Evolutionary conservation across 768 basidiomycete species (phyloP).

Genomic region (Artomyces pyxidatus): DNA sequence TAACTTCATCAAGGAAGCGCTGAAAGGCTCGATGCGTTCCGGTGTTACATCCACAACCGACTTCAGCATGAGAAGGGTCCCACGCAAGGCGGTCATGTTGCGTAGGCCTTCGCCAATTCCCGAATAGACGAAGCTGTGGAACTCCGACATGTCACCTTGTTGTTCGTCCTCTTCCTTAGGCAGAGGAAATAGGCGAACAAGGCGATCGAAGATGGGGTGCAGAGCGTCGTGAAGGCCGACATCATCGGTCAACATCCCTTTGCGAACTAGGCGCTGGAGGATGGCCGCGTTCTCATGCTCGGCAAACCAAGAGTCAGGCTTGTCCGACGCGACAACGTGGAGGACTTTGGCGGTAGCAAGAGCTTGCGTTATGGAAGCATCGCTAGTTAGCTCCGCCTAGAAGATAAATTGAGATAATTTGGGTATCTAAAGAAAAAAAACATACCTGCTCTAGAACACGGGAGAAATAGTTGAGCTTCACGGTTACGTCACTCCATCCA

Average conservation of each 20-base stretch:
- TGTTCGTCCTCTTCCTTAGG: constrained; percentile 69
- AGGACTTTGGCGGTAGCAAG: constrained; percentile 83
- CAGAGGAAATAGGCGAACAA: constrained; percentile 69
- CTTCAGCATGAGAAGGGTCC: constrained; percentile 80
- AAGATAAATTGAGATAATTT: not conserved
- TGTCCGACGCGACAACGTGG: constrained; percentile 75
- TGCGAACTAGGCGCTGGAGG: constrained; percentile 79
- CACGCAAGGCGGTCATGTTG: constrained; percentile 61
- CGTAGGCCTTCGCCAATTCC: constrained; percentile 76
- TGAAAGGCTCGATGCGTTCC: constrained; percentile 78
- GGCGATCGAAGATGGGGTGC: constrained; percentile 73
- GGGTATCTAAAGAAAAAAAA: constrained; percentile 2
- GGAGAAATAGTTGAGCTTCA: constrained; percentile 87
- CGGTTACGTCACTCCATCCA: constrained; percentile 87
- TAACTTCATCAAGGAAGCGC: constrained; percentile 68
- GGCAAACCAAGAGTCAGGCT: constrained; percentile 76
- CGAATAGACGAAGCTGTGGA: constrained; percentile 68
- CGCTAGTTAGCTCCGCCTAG: constrained; percentile 67
- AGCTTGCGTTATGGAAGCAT: constrained; percentile 57
- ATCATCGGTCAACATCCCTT: constrained; percentile 79
- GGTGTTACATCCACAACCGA: constrained; percentile 75
- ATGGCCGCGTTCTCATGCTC: constrained; percentile 51
- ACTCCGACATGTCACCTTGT: constrained; percentile 60
- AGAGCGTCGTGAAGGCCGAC: constrained; percentile 71
- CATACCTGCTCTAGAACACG: constrained; percentile 74